Base-by-base conservation (phyloP, 768 basidiomycete species). In the Pleurotus citrinopileatus region DNA sequence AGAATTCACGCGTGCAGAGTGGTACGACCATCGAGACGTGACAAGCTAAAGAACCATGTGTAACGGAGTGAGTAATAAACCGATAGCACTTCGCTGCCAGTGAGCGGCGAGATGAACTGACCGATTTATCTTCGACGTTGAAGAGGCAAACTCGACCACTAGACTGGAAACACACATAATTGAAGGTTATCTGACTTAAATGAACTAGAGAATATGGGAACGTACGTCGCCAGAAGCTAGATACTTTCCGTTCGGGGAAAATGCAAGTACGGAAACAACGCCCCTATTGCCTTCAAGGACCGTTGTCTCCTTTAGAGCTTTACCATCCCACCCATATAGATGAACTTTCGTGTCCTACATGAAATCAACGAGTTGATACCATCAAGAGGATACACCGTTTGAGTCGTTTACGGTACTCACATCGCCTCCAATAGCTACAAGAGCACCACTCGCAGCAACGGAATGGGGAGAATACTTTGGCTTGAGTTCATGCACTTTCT, bases 181-280 rank as follows among this genome's bases (percentile, higher is more conserved):
- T 60, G 28, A 52, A 46, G 52, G 53, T 42, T 29, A n/a, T 27
- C 22, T 46, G 29, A 23, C 46, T 38, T 17, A 6, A 22, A 36
- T 19, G 27, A 32, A 46, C 27, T 25, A 44, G 22, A 42, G 53
- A 19, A 43, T 23, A 42, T 42, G 38, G 28, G 22, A n/a, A 78
- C 90, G 69, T 61, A 95, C 94, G 70, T 98, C 94, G 43, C 95
- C 96, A 4, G 86, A 79, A 51, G 89, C 92, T 9, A 98, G 75
- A 32, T 84, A 70, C 19, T 70, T 73, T 0, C 89, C 90, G 65
- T 96, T 85, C 0, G 85, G 82, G 0, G 91, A 90, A 70, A 97
- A 89, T 0, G 89, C 81, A 4, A 98, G 67, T 0, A 84, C 83
- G 37, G 85, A 86, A 17, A 98, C 73, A 5, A 81, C 71, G 12